Conservation (phyloP, 441 rosid genomes). For the Theobroma grandiflorum region DNA sequence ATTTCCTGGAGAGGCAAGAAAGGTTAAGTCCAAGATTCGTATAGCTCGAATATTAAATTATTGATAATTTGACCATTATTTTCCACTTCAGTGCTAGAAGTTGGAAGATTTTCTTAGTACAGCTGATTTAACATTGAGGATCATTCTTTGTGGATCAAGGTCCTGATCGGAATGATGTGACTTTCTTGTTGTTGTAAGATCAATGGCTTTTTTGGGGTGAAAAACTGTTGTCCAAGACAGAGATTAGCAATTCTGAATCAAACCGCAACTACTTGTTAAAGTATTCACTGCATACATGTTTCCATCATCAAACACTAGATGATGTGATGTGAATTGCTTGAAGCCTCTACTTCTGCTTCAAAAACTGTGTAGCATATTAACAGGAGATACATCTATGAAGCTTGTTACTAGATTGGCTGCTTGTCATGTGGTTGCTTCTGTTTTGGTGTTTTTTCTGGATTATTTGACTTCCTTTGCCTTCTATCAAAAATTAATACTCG, state of each 20-base stretch:
- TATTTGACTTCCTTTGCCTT: background rate
- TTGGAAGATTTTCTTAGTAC: background rate
- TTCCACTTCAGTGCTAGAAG: background rate
- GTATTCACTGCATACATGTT: background rate
- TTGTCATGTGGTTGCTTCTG: background rate
- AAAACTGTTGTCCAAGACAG: background rate
- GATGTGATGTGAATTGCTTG: background rate
- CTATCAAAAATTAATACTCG: background rate
- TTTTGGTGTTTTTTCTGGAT: background rate
- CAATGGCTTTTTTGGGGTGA: background rate
- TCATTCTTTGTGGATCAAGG: background rate
- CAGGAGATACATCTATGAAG: background rate
- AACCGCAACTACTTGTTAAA: background rate
- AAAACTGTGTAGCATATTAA: background rate
- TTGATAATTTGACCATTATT: conserved; percentile 34
- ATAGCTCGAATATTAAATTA: conserved; percentile 41
- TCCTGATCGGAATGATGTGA: background rate
- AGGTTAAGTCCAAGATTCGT: conserved; percentile 57
- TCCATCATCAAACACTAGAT: background rate
- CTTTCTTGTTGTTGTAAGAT: background rate
- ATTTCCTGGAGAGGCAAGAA: conserved; percentile 58
- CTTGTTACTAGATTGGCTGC: background rate
- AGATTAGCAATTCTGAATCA: background rate
- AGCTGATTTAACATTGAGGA: conserved; percentile 8
- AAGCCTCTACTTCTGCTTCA: background rate